Conservation (phyloP, 2,329 filamentous ascomycete genomes). For the Aspergillus neoniger region DNA sequence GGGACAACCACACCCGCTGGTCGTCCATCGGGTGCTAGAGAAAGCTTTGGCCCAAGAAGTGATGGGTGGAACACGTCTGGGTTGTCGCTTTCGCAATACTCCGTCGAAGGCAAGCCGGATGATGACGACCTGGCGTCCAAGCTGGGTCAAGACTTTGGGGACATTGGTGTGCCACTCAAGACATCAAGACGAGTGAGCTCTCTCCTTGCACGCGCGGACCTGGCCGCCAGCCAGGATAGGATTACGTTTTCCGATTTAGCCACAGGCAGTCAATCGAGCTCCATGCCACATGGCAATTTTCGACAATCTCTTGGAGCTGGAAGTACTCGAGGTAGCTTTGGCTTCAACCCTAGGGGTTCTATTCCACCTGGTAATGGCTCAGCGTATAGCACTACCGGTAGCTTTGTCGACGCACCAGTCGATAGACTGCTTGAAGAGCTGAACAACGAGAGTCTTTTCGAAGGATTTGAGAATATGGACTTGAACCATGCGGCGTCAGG, state of each 20-base stretch:
- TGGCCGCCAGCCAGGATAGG: constrained; percentile 81
- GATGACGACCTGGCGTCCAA: constrained; percentile 66
- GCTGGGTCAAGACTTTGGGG: constrained; percentile 67
- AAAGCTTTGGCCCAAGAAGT: constrained; percentile 68
- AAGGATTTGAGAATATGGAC: constrained; percentile 71
- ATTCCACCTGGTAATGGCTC: constrained; percentile 54
- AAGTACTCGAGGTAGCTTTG: constrained; percentile 64
- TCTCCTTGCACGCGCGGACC: constrained; percentile 79
- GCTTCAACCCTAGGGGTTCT: constrained; percentile 56
- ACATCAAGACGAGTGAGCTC: constrained; percentile 85
- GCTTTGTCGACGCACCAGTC: constrained; percentile 67
- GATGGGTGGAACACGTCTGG: constrained; percentile 47
- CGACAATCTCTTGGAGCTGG: constrained; percentile 74
- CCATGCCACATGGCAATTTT: constrained; percentile 47
- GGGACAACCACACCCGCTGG: constrained; percentile 73
- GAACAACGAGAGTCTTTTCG: constrained; percentile 62
- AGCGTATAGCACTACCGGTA: constrained; percentile 55
- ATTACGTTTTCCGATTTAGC: constrained; percentile 75
- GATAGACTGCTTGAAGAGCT: constrained; percentile 71
- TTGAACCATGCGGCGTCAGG: constrained; percentile 73
- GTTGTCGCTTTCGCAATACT: constrained; percentile 41
- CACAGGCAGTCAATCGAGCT: constrained; percentile 44
- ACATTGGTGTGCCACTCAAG: constrained; percentile 57
- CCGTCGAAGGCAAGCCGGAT: constrained; percentile 57
- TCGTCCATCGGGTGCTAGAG: constrained; percentile 66